A percentile compares a stretch with the other conserved stretches of the same genome.
phyloP scores from a whole-genome alignment of 2,329 filamentous ascomycete species.

The Colletotrichum sp. region DNA sequence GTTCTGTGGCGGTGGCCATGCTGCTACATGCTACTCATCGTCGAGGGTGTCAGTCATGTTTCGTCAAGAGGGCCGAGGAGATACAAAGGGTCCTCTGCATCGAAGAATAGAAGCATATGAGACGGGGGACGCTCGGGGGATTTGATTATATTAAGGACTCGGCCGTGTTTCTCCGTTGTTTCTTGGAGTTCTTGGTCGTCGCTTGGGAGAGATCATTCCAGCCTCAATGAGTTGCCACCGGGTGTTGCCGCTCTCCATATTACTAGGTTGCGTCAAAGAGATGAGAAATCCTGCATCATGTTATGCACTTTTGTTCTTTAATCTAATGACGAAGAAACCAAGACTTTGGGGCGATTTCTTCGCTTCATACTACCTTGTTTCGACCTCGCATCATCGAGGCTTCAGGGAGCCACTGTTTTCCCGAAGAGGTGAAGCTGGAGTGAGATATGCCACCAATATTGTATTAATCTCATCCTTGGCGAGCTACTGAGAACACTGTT shows the following conservation, averaged over 20 bases:
- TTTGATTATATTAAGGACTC: not conserved
- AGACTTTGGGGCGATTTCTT: not conserved
- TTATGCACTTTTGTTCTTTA: not conserved
- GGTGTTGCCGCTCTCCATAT: not conserved
- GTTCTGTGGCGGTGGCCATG: not conserved
- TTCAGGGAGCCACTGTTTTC: too few species aligned
- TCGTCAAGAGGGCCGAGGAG: not conserved
- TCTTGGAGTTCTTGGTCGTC: not conserved
- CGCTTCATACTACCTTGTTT: too few species aligned
- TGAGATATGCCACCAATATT: too few species aligned
- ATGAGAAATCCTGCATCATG: not conserved
- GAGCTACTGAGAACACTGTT: not conserved
- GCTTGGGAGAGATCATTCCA: not conserved
- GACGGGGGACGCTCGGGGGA: not conserved
- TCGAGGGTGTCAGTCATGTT: not conserved
- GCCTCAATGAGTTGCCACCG: not conserved
- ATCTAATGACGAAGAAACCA: fast-evolving
- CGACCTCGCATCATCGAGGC: too few species aligned
- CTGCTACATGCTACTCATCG: not conserved
- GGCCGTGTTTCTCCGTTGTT: not conserved
- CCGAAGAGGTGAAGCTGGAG: too few species aligned
- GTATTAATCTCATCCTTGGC: too few species aligned
- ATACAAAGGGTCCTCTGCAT: not conserved
- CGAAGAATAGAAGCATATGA: not conserved
- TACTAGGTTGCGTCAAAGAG: fast-evolving